A percentile compares a stretch with the other conserved stretches of the same genome.
These are phyloP conservation scores for Flaveria sonorensis DNA, from an alignment of 129 eudicot species.

Conservation along the genomic window DNA sequence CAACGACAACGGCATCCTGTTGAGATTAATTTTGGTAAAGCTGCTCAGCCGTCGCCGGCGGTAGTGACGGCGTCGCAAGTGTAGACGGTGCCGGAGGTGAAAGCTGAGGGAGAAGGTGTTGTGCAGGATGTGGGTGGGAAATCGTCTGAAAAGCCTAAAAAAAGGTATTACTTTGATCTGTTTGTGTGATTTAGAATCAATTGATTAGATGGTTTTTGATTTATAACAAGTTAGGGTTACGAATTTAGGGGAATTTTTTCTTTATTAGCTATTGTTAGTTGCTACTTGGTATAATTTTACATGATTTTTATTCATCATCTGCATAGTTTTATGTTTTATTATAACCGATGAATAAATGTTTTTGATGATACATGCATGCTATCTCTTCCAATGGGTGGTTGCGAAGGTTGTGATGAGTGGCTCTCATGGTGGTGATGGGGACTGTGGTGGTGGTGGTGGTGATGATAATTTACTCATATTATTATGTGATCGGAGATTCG, in stretches of 20 bases:
- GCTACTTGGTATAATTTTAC: neutral
- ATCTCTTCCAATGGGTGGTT: neutral
- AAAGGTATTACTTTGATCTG: no score
- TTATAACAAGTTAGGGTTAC: no score
- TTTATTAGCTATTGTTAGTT: neutral
- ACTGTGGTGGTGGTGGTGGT: no score
- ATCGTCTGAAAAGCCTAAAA: slow-evolving; percentile 44
- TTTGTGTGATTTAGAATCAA: no score
- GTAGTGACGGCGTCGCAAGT: slow-evolving; percentile 24
- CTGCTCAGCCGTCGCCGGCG: slow-evolving; percentile 12
- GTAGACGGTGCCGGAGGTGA: slow-evolving; percentile 35
- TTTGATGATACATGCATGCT: neutral
- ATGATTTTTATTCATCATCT: neutral
- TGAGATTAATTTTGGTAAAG: slow-evolving; percentile 34
- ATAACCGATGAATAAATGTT: neutral
- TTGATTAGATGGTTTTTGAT: no score
- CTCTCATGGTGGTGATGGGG: no score
- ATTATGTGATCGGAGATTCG: no score
- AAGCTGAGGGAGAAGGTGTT: slow-evolving; percentile 28
- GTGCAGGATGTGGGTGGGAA: slow-evolving; percentile 29
- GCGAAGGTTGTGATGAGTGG: no score
- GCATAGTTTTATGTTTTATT: neutral
- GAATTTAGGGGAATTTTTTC: neutral
- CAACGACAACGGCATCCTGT: no score
- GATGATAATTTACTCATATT: no score